Evolutionary conservation across 176 grass and related monocot species (phyloP), one percentile per base, ranked within the genome.

Genomic region (Aegilops umbellulata): DNA sequence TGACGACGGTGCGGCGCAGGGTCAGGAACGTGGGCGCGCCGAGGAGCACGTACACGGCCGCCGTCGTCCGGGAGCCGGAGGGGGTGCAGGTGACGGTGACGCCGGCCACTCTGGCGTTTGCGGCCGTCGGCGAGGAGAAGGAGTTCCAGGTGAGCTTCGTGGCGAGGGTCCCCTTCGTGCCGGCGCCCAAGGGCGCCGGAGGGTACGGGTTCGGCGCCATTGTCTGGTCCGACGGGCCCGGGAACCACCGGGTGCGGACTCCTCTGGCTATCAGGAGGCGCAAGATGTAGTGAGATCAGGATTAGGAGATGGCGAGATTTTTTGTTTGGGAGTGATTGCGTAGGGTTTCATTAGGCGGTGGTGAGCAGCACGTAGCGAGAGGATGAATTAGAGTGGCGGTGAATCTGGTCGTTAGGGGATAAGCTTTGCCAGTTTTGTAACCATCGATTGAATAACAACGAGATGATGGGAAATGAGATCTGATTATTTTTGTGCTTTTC

Each of bases 221-320:
- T 1, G 46, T 88, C 1, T 94, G 92, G 92, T 94, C 87, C 13
- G 92, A 94, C 69, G 90, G 86, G 82, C 77, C 89, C 39, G 90
- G 86, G 75, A 90, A 16, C 1, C 94, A 86, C 34, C 29, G 74
- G 36, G 94, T 97, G 65, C 69, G 94, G 47, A 94, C 78, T 55
- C 89, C 87, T 1, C 35, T 97, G 6, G 85, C 73, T 0, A 87
- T 94, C 23, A 85, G 57, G 80, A 87, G 58, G 53, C 75, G 15
- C 2, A 19, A 23, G 49, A 10, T 84, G 49, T 63, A 7, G 36
- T 0, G 39, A 6, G 30, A 20, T 5, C 2, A 19, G 16, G 25
- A 24, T 29, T 75, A 19, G 16, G 51, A 46, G 65, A 29, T 69
- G 11, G 20, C 16, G 3, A 47, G 60, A 7, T 6, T 38, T 17